Evolutionary conservation across 257 asterid genomes (phyloP), one percentile per base, ranked within the genome.

Genomic region (Phtheirospermum japonicum): DNA sequence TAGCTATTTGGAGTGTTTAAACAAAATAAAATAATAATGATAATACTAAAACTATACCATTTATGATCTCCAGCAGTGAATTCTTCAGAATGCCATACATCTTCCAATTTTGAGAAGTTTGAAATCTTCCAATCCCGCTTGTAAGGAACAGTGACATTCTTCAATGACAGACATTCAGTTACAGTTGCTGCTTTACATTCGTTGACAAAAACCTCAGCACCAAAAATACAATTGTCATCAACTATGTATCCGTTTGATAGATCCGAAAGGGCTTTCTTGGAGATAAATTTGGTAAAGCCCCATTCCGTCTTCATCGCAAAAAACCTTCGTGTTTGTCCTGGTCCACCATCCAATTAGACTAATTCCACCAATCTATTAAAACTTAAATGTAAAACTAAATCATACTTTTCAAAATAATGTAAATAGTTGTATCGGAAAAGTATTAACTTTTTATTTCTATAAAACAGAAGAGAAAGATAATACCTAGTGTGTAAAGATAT

Each of bases 211-310:
- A 51, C 57, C 12, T 51, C 57, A 51, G 57, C 57, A 0, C 77
- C 82, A 48, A 77, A 54, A 18, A 64, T 66, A 36, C 74, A 73
- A 0, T 26, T 73, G 53, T 66, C 74, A 0, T 69, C 23, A 0
- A 69, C 61, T 2, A 70, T 4, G 33, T 43, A 73, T 3, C 79
- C 72, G 0, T 66, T 73, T 19, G 67, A 54, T 49, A 70, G 58
- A 20, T 70, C 48, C 2, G 2, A 45, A 46, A 77, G 17, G 19
- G 0, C 4, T 12, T 57, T 28, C 40, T 40, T 63, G 0, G 64
- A 16, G 2, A 77, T 39, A 33, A 77, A 52, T 9, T 77, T 52
- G 32, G 66, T 11, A 59, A 66, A 57, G 18, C 73, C 73, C 61
- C 75, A 59, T 10, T 57, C 28, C 2, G 64, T n/a, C 32, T 64